Evolutionary conservation across 768 basidiomycete genomes (phyloP), one percentile per base, ranked within the genome.

Genomic region (Leccinum pellstonianum): DNA sequence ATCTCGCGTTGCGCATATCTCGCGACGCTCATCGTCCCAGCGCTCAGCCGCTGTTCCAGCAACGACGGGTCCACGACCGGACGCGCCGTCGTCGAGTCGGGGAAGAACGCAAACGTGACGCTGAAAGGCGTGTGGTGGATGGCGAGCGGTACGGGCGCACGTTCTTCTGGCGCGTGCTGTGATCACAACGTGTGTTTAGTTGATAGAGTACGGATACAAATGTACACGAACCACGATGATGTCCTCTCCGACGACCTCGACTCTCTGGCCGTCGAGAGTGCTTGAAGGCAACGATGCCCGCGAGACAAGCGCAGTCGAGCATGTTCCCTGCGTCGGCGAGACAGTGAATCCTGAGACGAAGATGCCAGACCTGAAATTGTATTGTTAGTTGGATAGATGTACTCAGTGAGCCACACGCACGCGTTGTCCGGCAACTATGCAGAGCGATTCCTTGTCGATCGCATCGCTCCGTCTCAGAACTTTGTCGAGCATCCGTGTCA

Each of bases 71-170:
- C n/a, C n/a, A n/a, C n/a, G n/a, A n/a, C n/a, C n/a, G 81, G 73
- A 33, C 62, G 61, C 77, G 9, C 41, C 1, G 80, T 73, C 6
- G 73, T 37, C 41, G 62, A 60, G 57, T 66, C 67, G 3, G 83
- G 78, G 69, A 94, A 97, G 76, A 94, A 95, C 0, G 94, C 95
- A 73, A 98, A 98, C 0, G 95, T 93, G 66, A 98, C 81, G 71
- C 94, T 96, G 63, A 91, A 90, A 0, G 97, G 95, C 0, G 86
- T 90, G 70, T 98, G 96, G 68, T 98, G 95, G 59, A 98, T 88
- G 5, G 96, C 86, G 14, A 98, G 81, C 0, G 94, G 91, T 14
- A 97, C 82, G 0, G 95, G 96, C 2, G 29, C 29, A 53, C 95
- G 86, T 73, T 93, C 91, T 4, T 86, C 81, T 10, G 94, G 88